phyloP scores from a whole-genome alignment of 2,329 filamentous ascomycete genomes.

The Harringtonia lauricola region DNA sequence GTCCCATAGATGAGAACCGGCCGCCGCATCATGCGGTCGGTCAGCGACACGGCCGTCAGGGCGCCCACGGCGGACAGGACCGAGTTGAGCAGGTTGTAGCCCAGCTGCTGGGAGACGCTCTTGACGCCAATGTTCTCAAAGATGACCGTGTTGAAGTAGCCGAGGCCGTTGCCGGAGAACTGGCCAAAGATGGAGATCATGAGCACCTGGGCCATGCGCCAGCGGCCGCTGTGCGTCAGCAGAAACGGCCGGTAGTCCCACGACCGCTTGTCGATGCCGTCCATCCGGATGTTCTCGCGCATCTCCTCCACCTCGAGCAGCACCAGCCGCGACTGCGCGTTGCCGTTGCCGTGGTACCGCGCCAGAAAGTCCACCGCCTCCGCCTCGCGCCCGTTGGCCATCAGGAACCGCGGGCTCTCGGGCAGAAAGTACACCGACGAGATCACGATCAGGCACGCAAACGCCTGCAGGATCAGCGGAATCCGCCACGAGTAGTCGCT shows the following conservation, averaged over 20 bases:
- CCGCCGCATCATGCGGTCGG: slow-evolving; percentile 34
- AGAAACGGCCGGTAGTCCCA: slow-evolving; percentile 37
- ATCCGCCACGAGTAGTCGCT: slow-evolving; percentile 38
- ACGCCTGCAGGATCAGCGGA: slow-evolving; percentile 34
- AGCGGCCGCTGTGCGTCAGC: slow-evolving; percentile 31
- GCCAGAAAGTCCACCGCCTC: slow-evolving; percentile 28
- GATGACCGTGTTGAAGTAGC: slow-evolving; percentile 39
- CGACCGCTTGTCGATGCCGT: slow-evolving; percentile 34
- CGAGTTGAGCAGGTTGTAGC: slow-evolving; percentile 35
- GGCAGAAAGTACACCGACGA: slow-evolving; percentile 26
- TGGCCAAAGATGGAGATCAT: slow-evolving; percentile 41
- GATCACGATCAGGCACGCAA: slow-evolving; percentile 30
- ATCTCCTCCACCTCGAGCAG: slow-evolving; percentile 30
- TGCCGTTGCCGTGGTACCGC: slow-evolving; percentile 31
- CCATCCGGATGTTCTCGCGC: slow-evolving; percentile 28
- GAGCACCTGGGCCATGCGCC: slow-evolving; percentile 34
- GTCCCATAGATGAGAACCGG: slow-evolving; percentile 33
- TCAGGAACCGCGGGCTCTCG: slow-evolving; percentile 30
- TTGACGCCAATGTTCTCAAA: slow-evolving; percentile 28
- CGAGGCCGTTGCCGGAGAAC: slow-evolving; percentile 38
- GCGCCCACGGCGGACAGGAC: slow-evolving; percentile 33
- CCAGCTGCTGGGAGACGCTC: slow-evolving; percentile 26
- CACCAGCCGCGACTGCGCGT: slow-evolving; percentile 26
- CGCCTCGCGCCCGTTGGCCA: slow-evolving; percentile 26
- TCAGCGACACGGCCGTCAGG: slow-evolving; percentile 28